A percentile compares a stretch with the other conserved stretches of the same genome.
Conservation (phyloP, 257 asterid species). For the Henckelia pumila region DNA sequence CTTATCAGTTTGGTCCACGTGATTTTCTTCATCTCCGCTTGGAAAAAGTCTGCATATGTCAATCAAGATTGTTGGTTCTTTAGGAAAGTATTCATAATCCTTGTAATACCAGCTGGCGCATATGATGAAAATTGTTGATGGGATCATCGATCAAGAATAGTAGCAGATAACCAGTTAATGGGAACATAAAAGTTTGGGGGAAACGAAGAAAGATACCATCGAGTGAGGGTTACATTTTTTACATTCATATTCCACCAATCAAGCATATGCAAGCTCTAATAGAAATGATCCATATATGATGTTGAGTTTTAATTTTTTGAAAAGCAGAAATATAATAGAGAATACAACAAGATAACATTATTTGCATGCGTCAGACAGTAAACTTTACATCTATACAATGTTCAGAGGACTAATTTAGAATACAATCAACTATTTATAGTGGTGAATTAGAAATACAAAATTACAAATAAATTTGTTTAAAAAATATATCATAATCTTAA, state of each 20-base stretch:
- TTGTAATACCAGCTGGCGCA: background rate
- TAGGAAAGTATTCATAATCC: background rate
- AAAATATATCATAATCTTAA: background rate
- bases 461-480: too few species aligned
- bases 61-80: background rate
- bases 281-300: background rate
- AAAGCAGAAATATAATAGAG: background rate
- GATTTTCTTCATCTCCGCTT: constrained; percentile 50
- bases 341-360: too few species aligned
- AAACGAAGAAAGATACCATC: background rate
- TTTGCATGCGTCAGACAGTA: background rate
- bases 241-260: background rate
- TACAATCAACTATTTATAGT: too few species aligned
- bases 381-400: background rate
- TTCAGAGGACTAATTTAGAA: background rate
- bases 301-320: background rate
- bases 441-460: too few species aligned
- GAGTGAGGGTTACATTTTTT: background rate
- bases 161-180: background rate
- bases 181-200: background rate
- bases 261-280: background rate
- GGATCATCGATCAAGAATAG: background rate
- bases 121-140: background rate
- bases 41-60: constrained; percentile 76
- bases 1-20: constrained; percentile 51